Conservation (phyloP, 1,284 basidiomycete genomes). For the Ustilago shanxiensis region DNA sequence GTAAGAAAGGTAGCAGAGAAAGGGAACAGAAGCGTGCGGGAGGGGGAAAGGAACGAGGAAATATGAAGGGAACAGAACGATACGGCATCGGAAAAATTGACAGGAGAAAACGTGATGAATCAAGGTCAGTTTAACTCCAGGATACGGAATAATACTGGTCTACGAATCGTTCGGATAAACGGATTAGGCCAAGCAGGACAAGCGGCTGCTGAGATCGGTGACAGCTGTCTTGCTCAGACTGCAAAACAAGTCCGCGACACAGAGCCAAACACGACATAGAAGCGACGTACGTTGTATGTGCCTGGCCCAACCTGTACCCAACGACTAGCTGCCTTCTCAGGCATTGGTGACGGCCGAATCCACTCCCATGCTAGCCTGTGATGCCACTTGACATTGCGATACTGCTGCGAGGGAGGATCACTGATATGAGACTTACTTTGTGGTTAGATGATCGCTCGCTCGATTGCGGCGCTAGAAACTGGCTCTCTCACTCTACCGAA, state of each 20-base stretch:
- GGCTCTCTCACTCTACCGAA: slow-evolving; percentile 32
- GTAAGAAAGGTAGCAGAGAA: not conserved
- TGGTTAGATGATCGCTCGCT: slow-evolving; percentile 19
- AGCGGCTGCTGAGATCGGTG: too few species aligned
- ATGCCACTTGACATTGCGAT: not conserved
- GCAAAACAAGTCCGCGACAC: not conserved
- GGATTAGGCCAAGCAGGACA: not conserved
- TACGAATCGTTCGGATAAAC: not conserved
- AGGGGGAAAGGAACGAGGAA: not conserved
- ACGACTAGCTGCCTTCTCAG: not conserved
- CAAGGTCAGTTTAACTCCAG: not conserved
- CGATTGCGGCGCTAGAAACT: slow-evolving; percentile 5
- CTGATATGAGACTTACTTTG: slow-evolving; percentile 25
- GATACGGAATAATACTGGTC: not conserved
- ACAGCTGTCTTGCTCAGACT: not conserved
- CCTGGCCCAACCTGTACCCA: not conserved
- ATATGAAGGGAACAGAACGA: not conserved
- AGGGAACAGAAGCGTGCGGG: not conserved
- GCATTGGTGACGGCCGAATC: too few species aligned
- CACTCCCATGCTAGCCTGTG: too few species aligned
- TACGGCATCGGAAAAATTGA: not conserved
- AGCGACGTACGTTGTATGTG: not conserved
- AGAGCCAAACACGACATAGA: not conserved
- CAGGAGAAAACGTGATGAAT: not conserved
- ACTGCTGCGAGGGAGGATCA: not conserved